Evolutionary conservation across 148 eudicot species (phyloP), one percentile per base, ranked within the genome.

Genomic region (Fagopyrum esculentum): DNA sequence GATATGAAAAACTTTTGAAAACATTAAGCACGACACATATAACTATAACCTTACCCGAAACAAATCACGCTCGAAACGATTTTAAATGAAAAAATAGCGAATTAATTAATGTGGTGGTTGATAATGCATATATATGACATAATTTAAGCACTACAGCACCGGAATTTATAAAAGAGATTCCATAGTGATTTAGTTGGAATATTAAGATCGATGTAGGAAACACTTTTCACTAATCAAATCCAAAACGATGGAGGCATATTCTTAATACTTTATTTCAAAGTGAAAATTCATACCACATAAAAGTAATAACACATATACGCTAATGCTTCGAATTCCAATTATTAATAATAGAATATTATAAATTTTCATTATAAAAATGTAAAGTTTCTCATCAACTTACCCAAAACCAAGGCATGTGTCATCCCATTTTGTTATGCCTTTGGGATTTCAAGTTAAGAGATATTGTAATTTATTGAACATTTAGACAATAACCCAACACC

Each of bases 401-500:
- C 69, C 47, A 19, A 5, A 54, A 8, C 64, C 64, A 22, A 22
- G 35, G 64, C 17, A 66, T 6, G 70, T 13, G 71, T 46, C 19
- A 13, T 66, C 30, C 71, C 46, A 63, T 12, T 29, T 29, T 30
- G 44, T 63, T 29, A 63, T 30, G 5, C 44, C 44, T 0, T 35
- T 63, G 69, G 16, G 29, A 57, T 19, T 19, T 6, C 35, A 57
- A 19, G 5, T 57, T 57, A 9, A 57, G 10, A 63, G 6, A 10
- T 12, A 30, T 63, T 43, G 16, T 63, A 29, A 63, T 29, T 13
- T 66, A 66, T 66, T 8, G 9, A 66, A 22, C 71, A 35, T 66
- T 66, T 66, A 66, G 71, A 35, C 69, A 35, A 63, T 60, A 63
- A 66, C 30, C 71, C 71, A 66, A 9, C 46, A 66, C 16, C 47